phyloP scores from a whole-genome alignment of 192 early-diverging fungal species.

The Coemansia sp. region DNA sequence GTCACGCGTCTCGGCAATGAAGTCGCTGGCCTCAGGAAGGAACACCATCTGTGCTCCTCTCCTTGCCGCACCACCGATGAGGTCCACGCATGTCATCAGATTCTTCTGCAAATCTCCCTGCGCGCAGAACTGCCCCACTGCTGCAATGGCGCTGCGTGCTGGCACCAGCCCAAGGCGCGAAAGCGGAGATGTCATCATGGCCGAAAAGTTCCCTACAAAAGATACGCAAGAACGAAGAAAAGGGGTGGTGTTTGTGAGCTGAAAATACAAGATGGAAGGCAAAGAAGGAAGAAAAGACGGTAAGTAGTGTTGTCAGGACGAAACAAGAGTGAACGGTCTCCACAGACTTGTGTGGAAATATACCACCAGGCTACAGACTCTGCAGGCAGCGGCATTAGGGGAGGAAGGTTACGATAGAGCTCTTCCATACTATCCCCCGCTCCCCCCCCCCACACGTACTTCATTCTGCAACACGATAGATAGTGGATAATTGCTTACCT shows the following conservation, averaged over 20 bases:
- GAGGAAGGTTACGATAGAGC: background rate
- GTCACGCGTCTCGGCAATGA: conserved; percentile 61
- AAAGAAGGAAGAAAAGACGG: background rate
- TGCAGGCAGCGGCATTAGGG: background rate
- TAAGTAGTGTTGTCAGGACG: background rate
- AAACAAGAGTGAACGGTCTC: background rate
- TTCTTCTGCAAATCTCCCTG: conserved; percentile 61
- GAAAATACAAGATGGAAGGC: background rate
- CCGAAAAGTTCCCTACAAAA: conserved; percentile 34
- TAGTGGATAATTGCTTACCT: conserved; percentile 16
- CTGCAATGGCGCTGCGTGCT: conserved; percentile 46
- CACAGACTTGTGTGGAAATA: background rate
- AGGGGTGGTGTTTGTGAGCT: background rate
- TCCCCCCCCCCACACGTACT: background rate
- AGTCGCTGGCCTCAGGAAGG: conserved; percentile 84
- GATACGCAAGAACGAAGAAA: background rate
- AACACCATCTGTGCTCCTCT: conserved; percentile 72
- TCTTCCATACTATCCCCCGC: background rate
- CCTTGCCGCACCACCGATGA: conserved; percentile 61
- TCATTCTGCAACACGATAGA: no score
- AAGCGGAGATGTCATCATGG: conserved; percentile 45
- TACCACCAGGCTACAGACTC: no score
- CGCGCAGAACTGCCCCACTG: conserved; percentile 76
- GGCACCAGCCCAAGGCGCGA: conserved; percentile 26
- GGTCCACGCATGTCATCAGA: conserved; percentile 59